phyloP scores from a whole-genome alignment of 2,329 filamentous ascomycete genomes.

The Aspergillus caelatus region DNA sequence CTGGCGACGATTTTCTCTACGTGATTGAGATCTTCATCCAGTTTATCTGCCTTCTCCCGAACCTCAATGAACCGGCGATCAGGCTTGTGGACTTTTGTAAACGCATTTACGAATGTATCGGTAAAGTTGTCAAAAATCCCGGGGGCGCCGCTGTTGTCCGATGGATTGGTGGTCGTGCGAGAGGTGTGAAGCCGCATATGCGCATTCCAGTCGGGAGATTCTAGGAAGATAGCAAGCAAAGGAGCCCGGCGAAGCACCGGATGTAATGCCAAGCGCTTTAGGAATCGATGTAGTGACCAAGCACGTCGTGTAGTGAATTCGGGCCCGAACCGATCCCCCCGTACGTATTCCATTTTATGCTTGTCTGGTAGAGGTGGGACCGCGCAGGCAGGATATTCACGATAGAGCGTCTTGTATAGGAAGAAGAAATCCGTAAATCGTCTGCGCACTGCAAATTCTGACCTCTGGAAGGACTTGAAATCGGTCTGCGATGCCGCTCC shows the following conservation, averaged over 20 bases:
- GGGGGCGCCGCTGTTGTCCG: conserved; percentile 47
- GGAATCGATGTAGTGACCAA: conserved; percentile 87
- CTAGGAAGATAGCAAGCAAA: conserved; percentile 85
- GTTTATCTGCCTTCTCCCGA: conserved; percentile 85
- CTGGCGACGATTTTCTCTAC: conserved; percentile 95
- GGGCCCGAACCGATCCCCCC: conserved; percentile 88
- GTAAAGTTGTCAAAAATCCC: conserved; percentile 93
- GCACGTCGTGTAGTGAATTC: conserved; percentile 90
- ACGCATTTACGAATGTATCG: conserved; percentile 95
- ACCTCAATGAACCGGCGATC: conserved; percentile 95
- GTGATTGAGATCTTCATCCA: conserved; percentile 89
- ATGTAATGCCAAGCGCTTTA: conserved; percentile 82
- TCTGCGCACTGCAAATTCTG: conserved; percentile 76
- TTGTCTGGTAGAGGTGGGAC: conserved; percentile 96
- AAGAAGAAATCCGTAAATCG: conserved; percentile 98
- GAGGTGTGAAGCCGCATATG: conserved; percentile 81
- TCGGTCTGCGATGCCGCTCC: conserved; percentile 67
- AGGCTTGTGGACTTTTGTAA: conserved; percentile 93
- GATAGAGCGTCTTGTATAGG: conserved; percentile 84
- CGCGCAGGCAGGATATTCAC: conserved; percentile 87
- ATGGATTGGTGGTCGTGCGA: conserved; percentile 59
- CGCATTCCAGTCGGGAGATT: conserved; percentile 93
- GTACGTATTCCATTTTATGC: conserved; percentile 98
- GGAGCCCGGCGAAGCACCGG: conserved; percentile 82
- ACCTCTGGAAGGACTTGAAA: conserved; percentile 87